Base-by-base conservation (phyloP, 164 flowering plant genomes). In the Nelumbo lutea region DNA sequence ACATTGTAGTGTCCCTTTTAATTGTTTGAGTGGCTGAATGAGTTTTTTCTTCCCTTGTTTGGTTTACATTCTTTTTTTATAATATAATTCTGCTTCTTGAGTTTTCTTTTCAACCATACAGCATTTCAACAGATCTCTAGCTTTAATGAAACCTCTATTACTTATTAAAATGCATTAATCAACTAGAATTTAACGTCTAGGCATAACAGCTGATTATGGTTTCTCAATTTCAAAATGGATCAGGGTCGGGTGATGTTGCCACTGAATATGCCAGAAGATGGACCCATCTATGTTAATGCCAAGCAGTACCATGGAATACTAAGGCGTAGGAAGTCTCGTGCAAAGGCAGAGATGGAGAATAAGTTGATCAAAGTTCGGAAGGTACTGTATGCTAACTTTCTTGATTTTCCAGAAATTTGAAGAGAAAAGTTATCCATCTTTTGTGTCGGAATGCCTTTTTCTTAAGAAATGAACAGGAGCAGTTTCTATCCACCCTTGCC, bases 281-380 rank as follows among this genome's bases (percentile, higher is more conserved):
- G 85, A 61, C 90, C 94, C 9, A 84, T 92, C 56, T 92, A 73
- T 76, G 98, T 92, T 2, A 92, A 92, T 78, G 88, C 96, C 6
- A 92, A 92, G 84, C 98, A 92, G 78, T 92, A 92, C 78, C 83
- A 83, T 77, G 94, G 90, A 72, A 92, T 92, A 75, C 77, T 92
- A 39, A 81, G 92, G 79, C 94, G 96, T 56, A 73, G 98, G 15
- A 79, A 85, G 70, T 84, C 79, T 57, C 96, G 98, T 73, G 98
- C 95, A 42, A 88, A 90, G 79, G 90, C 90, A 66, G 87, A 81
- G 44, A 48, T 81, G 44, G 76, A 78, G 77, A 86, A 87, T 27
- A 92, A 84, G 71, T 27, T 76, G 15, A 52, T 72, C 38, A 85
- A 65, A 76, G 65, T 7, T 57, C 85, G 95, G 10, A 92, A 90